These are phyloP conservation scores for Eucalyptus pauciflora DNA, from an alignment of 345 rosid genomes.

Conservation along the genomic window DNA sequence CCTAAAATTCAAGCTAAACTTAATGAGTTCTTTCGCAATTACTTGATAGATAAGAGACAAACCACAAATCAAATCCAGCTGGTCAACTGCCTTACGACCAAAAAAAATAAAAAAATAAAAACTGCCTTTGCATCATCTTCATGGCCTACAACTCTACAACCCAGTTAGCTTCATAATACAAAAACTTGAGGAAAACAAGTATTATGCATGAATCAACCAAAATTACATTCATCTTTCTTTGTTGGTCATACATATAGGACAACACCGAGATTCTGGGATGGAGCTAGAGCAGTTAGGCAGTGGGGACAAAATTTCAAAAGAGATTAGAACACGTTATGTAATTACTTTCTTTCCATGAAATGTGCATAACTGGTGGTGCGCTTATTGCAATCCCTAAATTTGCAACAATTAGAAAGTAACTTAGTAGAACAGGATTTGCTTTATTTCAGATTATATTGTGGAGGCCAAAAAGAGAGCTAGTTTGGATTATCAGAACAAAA, in stretches of 20 bases:
- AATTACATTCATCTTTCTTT: neutral
- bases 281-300: neutral
- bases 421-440: neutral
- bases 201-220: neutral
- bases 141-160: neutral
- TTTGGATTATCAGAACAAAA: neutral
- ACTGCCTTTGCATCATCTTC: neutral
- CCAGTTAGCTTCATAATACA: neutral
- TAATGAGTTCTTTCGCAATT: neutral
- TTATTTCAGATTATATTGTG: neutral
- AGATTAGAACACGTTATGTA: neutral
- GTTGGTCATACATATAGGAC: neutral
- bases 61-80: neutral
- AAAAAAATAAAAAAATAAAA: too few relatives aligned
- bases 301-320: neutral
- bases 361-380: neutral
- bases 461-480: neutral
- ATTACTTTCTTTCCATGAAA: neutral
- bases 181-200: neutral
- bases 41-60: neutral
- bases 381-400: neutral
- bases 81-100: neutral
- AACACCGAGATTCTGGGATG: neutral
- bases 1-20: slow-evolving; percentile 17
- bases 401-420: neutral